These are phyloP conservation scores for Boletus rufocinnamomeus DNA, from an alignment of 768 basidiomycete species.

Conservation along the genomic window DNA sequence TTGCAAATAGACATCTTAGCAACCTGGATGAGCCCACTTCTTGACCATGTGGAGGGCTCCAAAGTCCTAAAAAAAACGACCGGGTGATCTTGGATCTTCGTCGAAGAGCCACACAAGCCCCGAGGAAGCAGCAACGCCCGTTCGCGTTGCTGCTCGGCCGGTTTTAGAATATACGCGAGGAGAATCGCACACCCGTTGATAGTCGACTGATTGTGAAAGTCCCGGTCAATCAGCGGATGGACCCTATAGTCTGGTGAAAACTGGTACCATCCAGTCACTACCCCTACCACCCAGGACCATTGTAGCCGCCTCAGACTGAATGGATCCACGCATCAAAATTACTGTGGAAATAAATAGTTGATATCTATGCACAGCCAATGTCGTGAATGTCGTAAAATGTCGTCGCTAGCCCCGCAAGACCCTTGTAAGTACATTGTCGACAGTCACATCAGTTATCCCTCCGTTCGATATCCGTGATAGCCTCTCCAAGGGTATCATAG, in stretches of 20 bases:
- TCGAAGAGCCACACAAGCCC: too few relatives aligned
- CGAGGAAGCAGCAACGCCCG: background rate
- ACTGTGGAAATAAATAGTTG: background rate
- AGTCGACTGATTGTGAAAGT: background rate
- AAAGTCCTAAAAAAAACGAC: background rate
- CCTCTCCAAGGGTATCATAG: slow-evolving; percentile 44
- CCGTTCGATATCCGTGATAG: slow-evolving; percentile 41
- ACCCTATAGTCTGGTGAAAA: too few relatives aligned
- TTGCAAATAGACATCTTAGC: too few relatives aligned
- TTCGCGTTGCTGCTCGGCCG: background rate
- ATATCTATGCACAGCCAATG: background rate
- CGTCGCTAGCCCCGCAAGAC: background rate
- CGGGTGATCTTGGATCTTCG: background rate
- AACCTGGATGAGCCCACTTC: background rate
- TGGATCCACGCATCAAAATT: background rate
- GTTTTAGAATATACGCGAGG: background rate
- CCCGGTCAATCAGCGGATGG: too few relatives aligned
- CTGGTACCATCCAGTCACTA: too few relatives aligned
- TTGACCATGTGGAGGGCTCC: background rate
- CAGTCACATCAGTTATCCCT: slow-evolving; percentile 11
- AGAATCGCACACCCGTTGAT: background rate
- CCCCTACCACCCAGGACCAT: too few relatives aligned
- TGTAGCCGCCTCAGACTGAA: too few relatives aligned
- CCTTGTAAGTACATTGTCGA: background rate
- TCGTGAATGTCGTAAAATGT: slow-evolving; percentile 3